phyloP scores from a whole-genome alignment of 2,329 filamentous ascomycete species.

The Trichoderma polysporum region DNA sequence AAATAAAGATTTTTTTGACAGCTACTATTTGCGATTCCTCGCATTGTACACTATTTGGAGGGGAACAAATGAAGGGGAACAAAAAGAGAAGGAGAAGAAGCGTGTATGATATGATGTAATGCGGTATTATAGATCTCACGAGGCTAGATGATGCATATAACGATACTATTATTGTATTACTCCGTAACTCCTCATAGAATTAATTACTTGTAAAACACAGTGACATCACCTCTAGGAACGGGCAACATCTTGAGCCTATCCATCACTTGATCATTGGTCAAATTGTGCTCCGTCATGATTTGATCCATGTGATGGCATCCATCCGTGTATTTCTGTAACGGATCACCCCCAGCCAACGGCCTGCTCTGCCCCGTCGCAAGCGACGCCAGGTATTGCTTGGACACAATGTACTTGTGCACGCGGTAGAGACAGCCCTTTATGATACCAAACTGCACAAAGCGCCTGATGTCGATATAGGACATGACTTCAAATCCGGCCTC shows the following conservation, averaged over 20 bases:
- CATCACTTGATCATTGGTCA: constrained; percentile 69
- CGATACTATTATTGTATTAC: neutral
- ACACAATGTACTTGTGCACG: constrained; percentile 85
- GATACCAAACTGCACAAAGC: constrained; percentile 91
- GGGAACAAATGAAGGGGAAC: neutral
- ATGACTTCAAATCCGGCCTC: constrained; percentile 65
- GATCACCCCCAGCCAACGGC: constrained; percentile 44
- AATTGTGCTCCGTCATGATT: constrained; percentile 73
- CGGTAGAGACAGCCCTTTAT: constrained; percentile 94
- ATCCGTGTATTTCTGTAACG: constrained; percentile 67
- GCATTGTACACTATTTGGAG: constrained; percentile 31
- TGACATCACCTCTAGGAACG: constrained; percentile 52
- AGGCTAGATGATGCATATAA: constrained; percentile 14
- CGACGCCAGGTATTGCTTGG: constrained; percentile 58
- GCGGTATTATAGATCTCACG: constrained; percentile 9
- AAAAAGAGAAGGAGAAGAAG: too few species aligned
- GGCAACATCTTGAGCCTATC: constrained; percentile 62
- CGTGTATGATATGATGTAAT: constrained; percentile 18
- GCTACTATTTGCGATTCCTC: constrained; percentile 5
- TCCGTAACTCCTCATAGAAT: neutral
- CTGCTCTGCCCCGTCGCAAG: constrained; percentile 55
- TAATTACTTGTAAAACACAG: constrained; percentile 53
- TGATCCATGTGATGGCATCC: constrained; percentile 77
- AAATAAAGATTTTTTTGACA: neutral
- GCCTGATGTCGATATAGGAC: constrained; percentile 77